Evolutionary conservation across 1,284 basidiomycete genomes (phyloP), one percentile per base, ranked within the genome.

Genomic region (Apiotrichum montevideense): DNA sequence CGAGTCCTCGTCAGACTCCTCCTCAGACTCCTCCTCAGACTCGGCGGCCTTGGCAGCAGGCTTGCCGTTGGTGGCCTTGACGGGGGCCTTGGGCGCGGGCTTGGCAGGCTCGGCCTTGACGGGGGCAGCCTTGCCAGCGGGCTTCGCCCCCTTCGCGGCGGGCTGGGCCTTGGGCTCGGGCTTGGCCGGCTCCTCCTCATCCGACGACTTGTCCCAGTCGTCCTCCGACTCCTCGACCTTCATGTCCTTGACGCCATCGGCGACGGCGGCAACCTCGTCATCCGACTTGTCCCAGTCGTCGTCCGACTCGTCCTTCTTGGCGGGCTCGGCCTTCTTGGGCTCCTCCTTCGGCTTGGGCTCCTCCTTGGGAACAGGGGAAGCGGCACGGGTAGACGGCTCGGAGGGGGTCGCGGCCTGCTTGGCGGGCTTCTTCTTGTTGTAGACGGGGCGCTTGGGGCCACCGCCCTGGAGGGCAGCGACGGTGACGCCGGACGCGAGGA

Each of bases 401-500:
- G 62, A 65, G 6, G 67, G 63, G 33, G 64, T 66, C 64, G 63
- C 67, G 53, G 61, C 54, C 4, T 29, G 35, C 55, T 56, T 56
- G 13, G 46, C 52, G 34, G 51, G 90, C 80, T 94, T 95, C 73
- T 87, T 87, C 67, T 82, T 86, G 58, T 85, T 85, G 74, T 94
- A 96, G 10, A 86, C 82, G 15, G 82, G 74, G 60, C 78, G 78
- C 52, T 75, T 78, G 58, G 56, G 56, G 47, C 77, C 67, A 50
- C 78, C 81, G 33, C 80, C 77, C 39, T 79, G 67, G 43, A 98
- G 80, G 58, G 90, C 96, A 64, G 94, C 93, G 61, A 98, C 87
- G 66, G 88, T 86, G 56, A 91, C 88, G 49, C 93, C 93, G 6
- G 64, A 61, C 35, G 90, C 89, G 51, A 98, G 81, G 57, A 98